These are phyloP conservation scores for Backusella tarrabulga DNA, from an alignment of 192 early-diverging fungal genomes.

Conservation along the genomic window DNA sequence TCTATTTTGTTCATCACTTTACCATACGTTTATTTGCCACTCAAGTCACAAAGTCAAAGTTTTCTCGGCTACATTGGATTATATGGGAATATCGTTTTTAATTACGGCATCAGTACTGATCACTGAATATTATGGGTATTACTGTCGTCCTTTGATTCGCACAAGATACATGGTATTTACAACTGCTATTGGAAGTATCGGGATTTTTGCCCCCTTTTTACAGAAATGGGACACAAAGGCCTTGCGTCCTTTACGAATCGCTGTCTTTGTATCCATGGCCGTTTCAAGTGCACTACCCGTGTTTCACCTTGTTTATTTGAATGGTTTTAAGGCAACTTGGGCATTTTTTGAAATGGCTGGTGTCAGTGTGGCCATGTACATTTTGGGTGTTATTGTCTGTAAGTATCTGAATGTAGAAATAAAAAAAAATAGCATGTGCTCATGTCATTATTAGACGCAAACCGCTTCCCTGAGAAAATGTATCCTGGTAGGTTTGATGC, in stretches of 20 bases:
- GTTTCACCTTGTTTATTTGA: slow-evolving; percentile 43
- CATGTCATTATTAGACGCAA: slow-evolving; percentile 40
- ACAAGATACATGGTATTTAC: slow-evolving; percentile 52
- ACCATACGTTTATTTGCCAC: slow-evolving; percentile 62
- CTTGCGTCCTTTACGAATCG: slow-evolving; percentile 54
- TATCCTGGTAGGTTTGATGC: slow-evolving; percentile 60
- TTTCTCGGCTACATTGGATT: slow-evolving; percentile 58
- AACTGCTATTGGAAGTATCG: slow-evolving; percentile 44
- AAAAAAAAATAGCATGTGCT: neutral
- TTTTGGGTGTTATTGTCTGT: slow-evolving; percentile 58
- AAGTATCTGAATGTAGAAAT: neutral
- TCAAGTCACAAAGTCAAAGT: slow-evolving; percentile 47
- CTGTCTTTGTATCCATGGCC: slow-evolving; percentile 53
- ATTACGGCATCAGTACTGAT: slow-evolving; percentile 60
- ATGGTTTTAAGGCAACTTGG: slow-evolving; percentile 43
- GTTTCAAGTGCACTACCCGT: slow-evolving; percentile 51
- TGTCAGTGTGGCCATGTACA: slow-evolving; percentile 51
- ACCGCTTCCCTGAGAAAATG: slow-evolving; percentile 60
- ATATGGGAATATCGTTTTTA: slow-evolving; percentile 63
- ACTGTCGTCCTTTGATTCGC: slow-evolving; percentile 42
- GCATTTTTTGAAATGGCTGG: slow-evolving; percentile 49
- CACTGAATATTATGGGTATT: slow-evolving; percentile 60
- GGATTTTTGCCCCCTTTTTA: slow-evolving; percentile 51
- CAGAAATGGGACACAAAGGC: slow-evolving; percentile 53
- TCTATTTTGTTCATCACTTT: slow-evolving; percentile 58